A percentile compares a stretch with the other conserved stretches of the same genome.
Conservation (phyloP, 768 basidiomycete species). For the Lactarius deliciosus region DNA sequence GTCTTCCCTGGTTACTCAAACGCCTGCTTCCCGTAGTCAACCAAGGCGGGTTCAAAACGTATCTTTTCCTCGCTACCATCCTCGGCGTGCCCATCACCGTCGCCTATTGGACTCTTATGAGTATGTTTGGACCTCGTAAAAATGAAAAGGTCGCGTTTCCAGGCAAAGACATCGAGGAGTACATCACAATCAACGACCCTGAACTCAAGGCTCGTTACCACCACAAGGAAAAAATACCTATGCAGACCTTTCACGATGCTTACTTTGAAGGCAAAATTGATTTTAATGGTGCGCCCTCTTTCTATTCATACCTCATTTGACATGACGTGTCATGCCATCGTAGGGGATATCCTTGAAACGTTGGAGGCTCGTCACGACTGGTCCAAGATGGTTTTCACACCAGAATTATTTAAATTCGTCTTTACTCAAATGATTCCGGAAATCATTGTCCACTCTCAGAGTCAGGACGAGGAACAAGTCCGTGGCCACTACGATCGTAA, state of each 20-base stretch:
- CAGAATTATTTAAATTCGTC: constrained; percentile 92
- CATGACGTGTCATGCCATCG: constrained; percentile 14
- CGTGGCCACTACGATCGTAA: constrained; percentile 92
- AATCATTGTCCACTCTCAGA: constrained; percentile 85
- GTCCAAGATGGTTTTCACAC: constrained; percentile 88
- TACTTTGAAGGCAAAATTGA: constrained; percentile 97
- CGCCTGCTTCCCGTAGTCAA: constrained; percentile 77
- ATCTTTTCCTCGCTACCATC: constrained; percentile 74
- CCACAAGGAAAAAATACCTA: constrained; percentile 90
- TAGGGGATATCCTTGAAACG: constrained; percentile 91
- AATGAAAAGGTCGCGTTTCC: constrained; percentile 87
- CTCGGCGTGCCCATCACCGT: constrained; percentile 76
- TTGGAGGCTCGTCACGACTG: constrained; percentile 96
- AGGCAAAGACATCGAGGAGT: constrained; percentile 81
- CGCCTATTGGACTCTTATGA: constrained; percentile 88
- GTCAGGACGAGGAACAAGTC: constrained; percentile 94
- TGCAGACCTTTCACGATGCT: constrained; percentile 97
- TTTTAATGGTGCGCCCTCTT: constrained; percentile 71
- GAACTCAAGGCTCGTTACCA: constrained; percentile 78
- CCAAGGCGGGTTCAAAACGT: constrained; percentile 83
- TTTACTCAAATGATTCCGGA: constrained; percentile 87
- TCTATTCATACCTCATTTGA: constrained; percentile 18
- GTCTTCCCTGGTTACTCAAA: constrained; percentile 84
- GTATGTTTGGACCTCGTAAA: constrained; percentile 73
- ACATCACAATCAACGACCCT: constrained; percentile 86